Conservation (phyloP, 495 filamentous ascomycete genomes). For the Daldinia caldariorum region DNA sequence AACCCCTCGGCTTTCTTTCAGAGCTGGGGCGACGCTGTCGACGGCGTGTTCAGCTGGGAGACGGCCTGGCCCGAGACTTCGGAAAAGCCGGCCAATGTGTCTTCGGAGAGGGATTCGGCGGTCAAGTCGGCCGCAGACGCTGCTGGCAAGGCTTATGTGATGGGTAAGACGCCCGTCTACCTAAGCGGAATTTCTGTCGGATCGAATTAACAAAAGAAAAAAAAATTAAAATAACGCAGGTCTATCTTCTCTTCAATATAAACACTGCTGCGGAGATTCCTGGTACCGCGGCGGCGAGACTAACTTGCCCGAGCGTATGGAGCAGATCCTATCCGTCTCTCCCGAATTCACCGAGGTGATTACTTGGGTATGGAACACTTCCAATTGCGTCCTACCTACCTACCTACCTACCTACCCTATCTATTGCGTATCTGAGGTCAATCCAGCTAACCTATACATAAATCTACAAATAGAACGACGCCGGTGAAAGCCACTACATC, state of each 20-base stretch:
- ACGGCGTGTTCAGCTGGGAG: constrained; percentile 53
- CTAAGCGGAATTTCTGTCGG: neutral
- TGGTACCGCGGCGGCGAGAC: constrained; percentile 58
- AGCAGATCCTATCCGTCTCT: constrained; percentile 44
- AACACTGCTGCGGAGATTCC: constrained; percentile 49
- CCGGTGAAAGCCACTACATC: constrained; percentile 59
- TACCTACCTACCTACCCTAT: too few relatives aligned
- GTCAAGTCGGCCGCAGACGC: constrained; percentile 39
- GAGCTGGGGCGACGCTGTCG: constrained; percentile 41
- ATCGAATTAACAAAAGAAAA: constrained; percentile 8
- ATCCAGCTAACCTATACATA: constrained; percentile 19
- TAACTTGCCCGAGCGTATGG: constrained; percentile 52
- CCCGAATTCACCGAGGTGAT: constrained; percentile 50
- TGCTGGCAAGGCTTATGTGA: constrained; percentile 50
- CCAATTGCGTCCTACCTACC: too few relatives aligned
- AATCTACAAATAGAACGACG: constrained; percentile 49
- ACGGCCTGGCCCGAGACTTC: constrained; percentile 48
- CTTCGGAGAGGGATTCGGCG: constrained; percentile 37
- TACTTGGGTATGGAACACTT: constrained; percentile 43
- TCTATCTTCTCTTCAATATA: constrained; percentile 53
- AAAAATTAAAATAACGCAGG: constrained; percentile 22
- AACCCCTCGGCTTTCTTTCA: constrained; percentile 37
- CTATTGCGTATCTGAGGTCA: too few relatives aligned
- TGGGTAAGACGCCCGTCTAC: constrained; percentile 37
- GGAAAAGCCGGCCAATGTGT: constrained; percentile 38